Evolutionary conservation across 2,329 filamentous ascomycete species (phyloP).

Genomic region (Emmonsiellopsis sp.): DNA sequence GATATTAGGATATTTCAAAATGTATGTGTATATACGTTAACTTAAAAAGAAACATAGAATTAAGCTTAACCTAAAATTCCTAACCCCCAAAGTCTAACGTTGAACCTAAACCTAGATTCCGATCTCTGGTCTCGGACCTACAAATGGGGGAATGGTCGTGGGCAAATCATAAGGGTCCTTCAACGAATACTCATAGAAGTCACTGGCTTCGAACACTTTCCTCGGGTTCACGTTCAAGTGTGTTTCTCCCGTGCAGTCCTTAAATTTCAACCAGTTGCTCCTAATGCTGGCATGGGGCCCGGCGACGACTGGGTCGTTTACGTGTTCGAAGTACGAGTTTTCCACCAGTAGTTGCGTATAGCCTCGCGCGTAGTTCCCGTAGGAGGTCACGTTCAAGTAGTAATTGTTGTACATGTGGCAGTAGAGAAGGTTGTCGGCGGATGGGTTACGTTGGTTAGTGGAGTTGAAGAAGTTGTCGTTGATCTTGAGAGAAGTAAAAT

Average conservation of each 20-base stretch:
- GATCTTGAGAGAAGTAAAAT: conserved; percentile 5
- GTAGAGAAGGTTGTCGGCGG: conserved; percentile 12
- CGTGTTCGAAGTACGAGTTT: conserved; percentile 15
- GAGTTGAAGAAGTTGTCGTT: conserved; percentile 17
- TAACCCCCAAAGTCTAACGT: no score
- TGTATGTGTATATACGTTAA: no score
- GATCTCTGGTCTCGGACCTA: conserved; percentile 9
- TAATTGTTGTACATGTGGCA: conserved; percentile 5
- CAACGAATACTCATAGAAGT: conserved; percentile 14
- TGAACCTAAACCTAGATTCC: conserved; percentile 1
- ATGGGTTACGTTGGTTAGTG: conserved; percentile 14
- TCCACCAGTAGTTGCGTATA: conserved; percentile 14
- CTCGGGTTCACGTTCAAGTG: conserved; percentile 9
- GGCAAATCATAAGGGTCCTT: conserved; percentile 12
- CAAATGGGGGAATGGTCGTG: conserved; percentile 9
- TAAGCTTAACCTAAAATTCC: not conserved
- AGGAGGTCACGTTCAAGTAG: conserved; percentile 15
- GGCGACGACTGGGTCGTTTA: conserved; percentile 13
- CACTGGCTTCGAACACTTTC: conserved; percentile 12
- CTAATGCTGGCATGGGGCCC: conserved; percentile 11
- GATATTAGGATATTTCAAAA: not conserved
- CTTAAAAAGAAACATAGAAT: not conserved
- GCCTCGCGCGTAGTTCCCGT: conserved; percentile 16
- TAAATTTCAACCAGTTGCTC: conserved; percentile 12
- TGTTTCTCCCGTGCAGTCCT: conserved; percentile 11